Conservation (phyloP, 331 rosid genomes). For the Cydonia oblonga region DNA sequence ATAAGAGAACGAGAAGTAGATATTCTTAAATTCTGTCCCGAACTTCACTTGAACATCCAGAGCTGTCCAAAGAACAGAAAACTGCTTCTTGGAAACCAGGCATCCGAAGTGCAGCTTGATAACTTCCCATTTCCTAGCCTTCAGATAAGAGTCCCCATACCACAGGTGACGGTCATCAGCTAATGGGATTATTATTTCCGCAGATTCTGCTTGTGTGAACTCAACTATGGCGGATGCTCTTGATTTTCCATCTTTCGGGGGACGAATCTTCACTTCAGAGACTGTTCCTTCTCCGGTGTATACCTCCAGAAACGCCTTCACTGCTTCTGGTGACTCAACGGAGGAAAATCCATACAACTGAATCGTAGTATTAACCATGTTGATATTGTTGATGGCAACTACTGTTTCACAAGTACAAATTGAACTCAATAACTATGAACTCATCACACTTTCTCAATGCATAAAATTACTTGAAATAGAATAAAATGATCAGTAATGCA, state of each 20-base stretch:
- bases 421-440: not conserved
- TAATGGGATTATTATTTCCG: not conserved
- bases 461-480: not conserved
- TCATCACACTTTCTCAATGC: not conserved
- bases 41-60: slow-evolving; percentile 7
- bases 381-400: not conserved
- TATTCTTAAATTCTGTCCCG: slow-evolving; percentile 7
- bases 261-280: not conserved
- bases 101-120: slow-evolving; percentile 18
- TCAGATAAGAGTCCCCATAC: not conserved
- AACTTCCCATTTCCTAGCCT: not conserved
- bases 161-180: not conserved
- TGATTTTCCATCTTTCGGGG: not conserved
- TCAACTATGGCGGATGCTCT: slow-evolving; percentile 9
- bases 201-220: slow-evolving; percentile 6
- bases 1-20: not conserved
- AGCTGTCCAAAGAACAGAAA: slow-evolving; percentile 17
- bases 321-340: not conserved
- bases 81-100: slow-evolving; percentile 1
- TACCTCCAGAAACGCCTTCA: slow-evolving; percentile 16
- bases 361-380: slow-evolving; percentile 15
- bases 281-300: slow-evolving; percentile 25
- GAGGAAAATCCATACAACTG: slow-evolving; percentile 14
- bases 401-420: not conserved
- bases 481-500: not conserved